A percentile compares a stretch with the other conserved stretches of the same genome.
phyloP scores from a whole-genome alignment of 345 rosid genomes.

The Murraya koenigii region DNA sequence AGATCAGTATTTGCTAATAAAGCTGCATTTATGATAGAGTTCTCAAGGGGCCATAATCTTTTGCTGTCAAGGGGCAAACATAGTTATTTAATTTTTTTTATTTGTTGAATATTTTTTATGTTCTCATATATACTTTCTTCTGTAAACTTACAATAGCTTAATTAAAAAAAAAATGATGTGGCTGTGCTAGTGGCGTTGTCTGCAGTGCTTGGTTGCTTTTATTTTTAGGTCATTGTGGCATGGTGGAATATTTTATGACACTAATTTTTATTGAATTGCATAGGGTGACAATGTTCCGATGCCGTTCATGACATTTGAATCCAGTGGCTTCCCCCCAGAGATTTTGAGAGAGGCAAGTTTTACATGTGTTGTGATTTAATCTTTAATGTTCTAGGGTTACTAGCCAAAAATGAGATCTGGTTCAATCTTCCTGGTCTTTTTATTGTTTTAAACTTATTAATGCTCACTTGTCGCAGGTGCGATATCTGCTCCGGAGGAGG shows the following conservation, averaged over 20 bases:
- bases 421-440: slow-evolving; percentile 25
- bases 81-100: not conserved
- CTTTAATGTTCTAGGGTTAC: slow-evolving; percentile 22
- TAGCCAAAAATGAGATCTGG: slow-evolving; percentile 21
- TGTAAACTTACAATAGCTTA: not conserved
- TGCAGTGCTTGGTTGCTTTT: slow-evolving; percentile 6
- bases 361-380: slow-evolving; percentile 12
- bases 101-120: not conserved
- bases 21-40: not conserved
- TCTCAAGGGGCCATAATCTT: not conserved
- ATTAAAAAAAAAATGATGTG: not conserved
- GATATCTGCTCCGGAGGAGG: slow-evolving; percentile 94
- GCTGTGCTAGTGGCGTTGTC: not conserved
- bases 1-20: not conserved
- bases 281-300: slow-evolving; percentile 94
- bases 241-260: slow-evolving; percentile 8
- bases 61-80: not conserved
- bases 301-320: slow-evolving; percentile 93
- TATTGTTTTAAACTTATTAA: slow-evolving; percentile 45
- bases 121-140: not conserved
- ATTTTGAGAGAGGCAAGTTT: slow-evolving; percentile 79
- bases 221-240: not conserved
- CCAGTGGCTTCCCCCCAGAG: slow-evolving; percentile 88
- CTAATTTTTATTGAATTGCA: slow-evolving; percentile 21
- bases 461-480: slow-evolving; percentile 92